Conservation (phyloP, 305 asterid genomes). For the Fraxinus latifolia region DNA sequence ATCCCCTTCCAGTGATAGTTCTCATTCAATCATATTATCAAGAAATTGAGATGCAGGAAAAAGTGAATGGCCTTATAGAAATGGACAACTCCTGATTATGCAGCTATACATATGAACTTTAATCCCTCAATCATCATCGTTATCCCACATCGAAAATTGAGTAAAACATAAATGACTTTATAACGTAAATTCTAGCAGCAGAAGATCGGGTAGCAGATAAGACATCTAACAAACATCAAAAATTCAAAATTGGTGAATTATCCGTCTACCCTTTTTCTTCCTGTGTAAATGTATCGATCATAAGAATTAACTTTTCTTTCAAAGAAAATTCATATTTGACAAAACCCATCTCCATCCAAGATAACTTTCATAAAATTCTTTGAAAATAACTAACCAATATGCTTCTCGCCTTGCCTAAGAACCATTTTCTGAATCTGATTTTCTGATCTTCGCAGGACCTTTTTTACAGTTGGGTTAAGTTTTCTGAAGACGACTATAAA, state of each 20-base stretch:
- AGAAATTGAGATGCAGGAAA: not conserved
- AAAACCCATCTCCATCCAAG: not conserved
- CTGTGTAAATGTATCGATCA: too few relatives aligned
- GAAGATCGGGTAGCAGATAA: too few relatives aligned
- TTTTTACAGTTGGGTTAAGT: too few relatives aligned
- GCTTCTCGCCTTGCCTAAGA: not conserved
- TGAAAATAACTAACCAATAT: not conserved
- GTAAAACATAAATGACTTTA: too few relatives aligned
- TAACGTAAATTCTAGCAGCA: not conserved
- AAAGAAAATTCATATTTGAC: not conserved
- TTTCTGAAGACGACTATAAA: too few relatives aligned
- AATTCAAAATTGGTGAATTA: not conserved
- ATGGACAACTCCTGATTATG: not conserved
- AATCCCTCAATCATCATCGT: not conserved
- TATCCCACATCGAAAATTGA: not conserved
- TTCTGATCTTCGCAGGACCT: not conserved
- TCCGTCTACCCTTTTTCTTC: not conserved
- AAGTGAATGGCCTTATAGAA: not conserved
- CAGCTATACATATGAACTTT: not conserved
- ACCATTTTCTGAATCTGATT: not conserved
- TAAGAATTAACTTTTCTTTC: too few relatives aligned
- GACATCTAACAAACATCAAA: too few relatives aligned
- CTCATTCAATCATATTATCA: not conserved
- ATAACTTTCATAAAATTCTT: too few relatives aligned
- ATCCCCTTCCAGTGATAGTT: not conserved